phyloP scores from a whole-genome alignment of 1,284 basidiomycete genomes.

The Austroboletus sp. region DNA sequence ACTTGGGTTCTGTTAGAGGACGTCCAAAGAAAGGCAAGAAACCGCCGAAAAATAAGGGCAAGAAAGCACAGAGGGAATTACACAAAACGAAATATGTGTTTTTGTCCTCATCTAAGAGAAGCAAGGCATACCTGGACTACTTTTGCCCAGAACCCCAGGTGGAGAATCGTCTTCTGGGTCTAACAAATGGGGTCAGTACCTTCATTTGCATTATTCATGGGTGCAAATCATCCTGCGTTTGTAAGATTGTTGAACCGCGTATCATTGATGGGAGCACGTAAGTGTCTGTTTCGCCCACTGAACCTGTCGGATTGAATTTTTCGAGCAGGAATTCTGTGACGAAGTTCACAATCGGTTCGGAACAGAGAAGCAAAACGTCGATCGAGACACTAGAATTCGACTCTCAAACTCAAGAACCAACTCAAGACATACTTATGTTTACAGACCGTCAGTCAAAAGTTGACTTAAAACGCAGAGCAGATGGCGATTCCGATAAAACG shows the following conservation, averaged over 20 bases:
- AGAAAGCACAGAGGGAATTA: constrained; percentile 46
- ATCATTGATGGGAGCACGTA: constrained; percentile 27
- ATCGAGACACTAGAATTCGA: constrained; percentile 13
- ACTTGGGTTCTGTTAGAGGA: constrained; percentile 43
- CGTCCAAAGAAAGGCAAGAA: constrained; percentile 38
- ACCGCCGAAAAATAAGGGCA: constrained; percentile 40
- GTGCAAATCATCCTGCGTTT: constrained; percentile 3
- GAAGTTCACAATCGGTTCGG: background rate
- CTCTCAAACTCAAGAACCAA: constrained; percentile 52
- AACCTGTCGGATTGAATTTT: background rate
- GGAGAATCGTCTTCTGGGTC: constrained; percentile 53
- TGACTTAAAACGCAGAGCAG: constrained; percentile 30
- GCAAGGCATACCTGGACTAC: constrained; percentile 53
- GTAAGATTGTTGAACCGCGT: constrained; percentile 9
- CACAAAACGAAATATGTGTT: constrained; percentile 56
- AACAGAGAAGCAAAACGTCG: background rate
- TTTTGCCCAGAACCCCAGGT: constrained; percentile 56
- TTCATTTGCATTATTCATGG: background rate
- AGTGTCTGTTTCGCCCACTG: background rate
- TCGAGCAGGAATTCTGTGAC: constrained; percentile 3
- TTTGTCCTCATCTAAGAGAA: constrained; percentile 41
- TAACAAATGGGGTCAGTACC: constrained; percentile 49
- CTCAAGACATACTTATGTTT: constrained; percentile 29
- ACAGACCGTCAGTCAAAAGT: constrained; percentile 13
- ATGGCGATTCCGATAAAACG: constrained; percentile 24